Conservation (phyloP, 495 filamentous ascomycete species). For the Lepraria neglecta region DNA sequence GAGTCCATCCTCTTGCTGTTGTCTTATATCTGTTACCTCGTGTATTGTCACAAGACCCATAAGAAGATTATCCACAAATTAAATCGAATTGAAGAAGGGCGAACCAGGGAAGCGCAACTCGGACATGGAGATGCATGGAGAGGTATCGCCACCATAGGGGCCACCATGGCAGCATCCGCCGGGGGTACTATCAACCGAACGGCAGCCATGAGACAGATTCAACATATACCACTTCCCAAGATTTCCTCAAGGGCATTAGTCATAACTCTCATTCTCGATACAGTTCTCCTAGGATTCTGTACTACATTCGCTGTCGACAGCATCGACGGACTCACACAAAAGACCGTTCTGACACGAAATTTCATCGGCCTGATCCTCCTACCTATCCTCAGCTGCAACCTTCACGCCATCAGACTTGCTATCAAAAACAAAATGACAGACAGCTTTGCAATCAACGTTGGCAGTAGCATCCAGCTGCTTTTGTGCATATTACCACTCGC, state of each 20-base stretch:
- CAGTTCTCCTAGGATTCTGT: conserved; percentile 6
- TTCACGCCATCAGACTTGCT: conserved; percentile 11
- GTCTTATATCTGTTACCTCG: too few species aligned
- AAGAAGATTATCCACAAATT: too few species aligned
- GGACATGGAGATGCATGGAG: too few species aligned
- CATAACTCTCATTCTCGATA: conserved; percentile 5
- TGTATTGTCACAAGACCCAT: too few species aligned
- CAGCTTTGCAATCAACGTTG: conserved; percentile 12
- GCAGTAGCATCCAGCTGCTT: conserved; percentile 15
- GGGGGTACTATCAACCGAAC: too few species aligned
- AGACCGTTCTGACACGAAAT: conserved; percentile 1
- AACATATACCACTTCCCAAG: neutral
- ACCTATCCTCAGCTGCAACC: conserved; percentile 15
- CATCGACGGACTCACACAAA: conserved; percentile 16
- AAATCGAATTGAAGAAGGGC: too few species aligned
- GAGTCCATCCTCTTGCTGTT: too few species aligned
- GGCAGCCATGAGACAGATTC: neutral
- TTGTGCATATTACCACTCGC: conserved; percentile 16
- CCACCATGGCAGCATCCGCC: too few species aligned
- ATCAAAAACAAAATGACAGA: conserved; percentile 7
- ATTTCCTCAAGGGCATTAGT: neutral
- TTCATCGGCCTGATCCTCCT: conserved; percentile 17
- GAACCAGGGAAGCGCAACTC: too few species aligned
- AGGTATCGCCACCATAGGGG: too few species aligned
- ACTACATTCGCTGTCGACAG: conserved; percentile 15